phyloP scores from a whole-genome alignment of 108 stramenopile genomes.

The Bacterosira constricta region DNA sequence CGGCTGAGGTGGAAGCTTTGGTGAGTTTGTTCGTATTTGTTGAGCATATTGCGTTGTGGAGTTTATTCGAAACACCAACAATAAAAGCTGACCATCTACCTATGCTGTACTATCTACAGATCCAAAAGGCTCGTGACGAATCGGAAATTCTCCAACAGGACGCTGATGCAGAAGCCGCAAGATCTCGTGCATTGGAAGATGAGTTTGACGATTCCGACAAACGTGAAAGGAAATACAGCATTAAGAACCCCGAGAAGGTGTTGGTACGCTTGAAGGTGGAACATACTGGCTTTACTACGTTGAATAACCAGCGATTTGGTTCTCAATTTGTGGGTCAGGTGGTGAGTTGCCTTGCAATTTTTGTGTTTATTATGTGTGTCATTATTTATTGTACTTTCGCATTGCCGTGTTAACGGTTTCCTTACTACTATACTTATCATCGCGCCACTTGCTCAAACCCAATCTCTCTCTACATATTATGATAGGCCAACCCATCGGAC shows the following conservation, averaged over 20 bases:
- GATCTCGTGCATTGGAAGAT: conserved; percentile 19
- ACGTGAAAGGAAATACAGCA: conserved; percentile 38
- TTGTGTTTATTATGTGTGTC: conserved; percentile 1
- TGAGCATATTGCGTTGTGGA: not conserved
- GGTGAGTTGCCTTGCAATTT: conserved; percentile 27
- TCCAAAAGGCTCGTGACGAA: conserved; percentile 43
- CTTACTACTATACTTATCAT: not conserved
- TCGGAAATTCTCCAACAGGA: conserved; percentile 29
- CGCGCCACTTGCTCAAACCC: not conserved
- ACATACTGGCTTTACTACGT: conserved; percentile 90
- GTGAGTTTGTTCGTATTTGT: conserved; percentile 49
- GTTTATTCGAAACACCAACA: not conserved
- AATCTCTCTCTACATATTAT: not conserved
- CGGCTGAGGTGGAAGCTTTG: conserved; percentile 65
- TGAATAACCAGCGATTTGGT: conserved; percentile 94
- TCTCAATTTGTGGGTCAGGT: conserved; percentile 90
- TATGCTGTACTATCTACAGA: conserved; percentile 10
- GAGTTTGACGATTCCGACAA: conserved; percentile 48
- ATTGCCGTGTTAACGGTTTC: not conserved
- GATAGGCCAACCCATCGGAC: conserved; percentile 81
- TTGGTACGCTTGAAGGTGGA: conserved; percentile 95
- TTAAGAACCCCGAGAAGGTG: conserved; percentile 83
- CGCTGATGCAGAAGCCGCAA: conserved; percentile 28
- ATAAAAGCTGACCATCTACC: not conserved
- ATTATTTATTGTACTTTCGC: not conserved